Conservation (phyloP, 1,284 basidiomycete genomes). For the Ceratobasidium theobromae region DNA sequence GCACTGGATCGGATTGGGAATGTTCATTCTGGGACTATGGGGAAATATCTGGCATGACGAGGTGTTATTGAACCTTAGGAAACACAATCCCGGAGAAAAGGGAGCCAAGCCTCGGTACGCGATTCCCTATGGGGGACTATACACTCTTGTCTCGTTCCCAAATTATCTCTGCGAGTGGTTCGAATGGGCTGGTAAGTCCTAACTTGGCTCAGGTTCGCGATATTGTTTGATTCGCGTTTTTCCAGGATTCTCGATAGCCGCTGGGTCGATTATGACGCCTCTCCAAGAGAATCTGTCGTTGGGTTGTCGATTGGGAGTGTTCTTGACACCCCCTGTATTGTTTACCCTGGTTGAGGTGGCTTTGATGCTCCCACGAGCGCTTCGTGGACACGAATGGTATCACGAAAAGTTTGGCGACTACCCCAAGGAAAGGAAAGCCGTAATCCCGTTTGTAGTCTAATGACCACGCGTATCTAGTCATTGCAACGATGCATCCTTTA, state of each 20-base stretch:
- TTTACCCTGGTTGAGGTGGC: conserved; percentile 72
- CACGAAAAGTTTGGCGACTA: conserved; percentile 67
- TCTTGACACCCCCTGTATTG: conserved; percentile 66
- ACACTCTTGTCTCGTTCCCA: conserved; percentile 73
- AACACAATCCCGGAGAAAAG: conserved; percentile 39
- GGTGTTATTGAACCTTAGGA: conserved; percentile 73
- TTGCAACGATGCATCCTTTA: no score
- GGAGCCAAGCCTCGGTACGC: conserved; percentile 60
- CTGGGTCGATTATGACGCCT: conserved; percentile 11
- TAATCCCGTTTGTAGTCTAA: conserved; percentile 68
- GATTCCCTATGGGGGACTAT: conserved; percentile 81
- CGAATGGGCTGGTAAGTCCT: conserved; percentile 66
- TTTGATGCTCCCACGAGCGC: conserved; percentile 77
- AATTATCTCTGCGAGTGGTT: conserved; percentile 93
- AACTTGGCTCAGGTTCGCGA: not conserved
- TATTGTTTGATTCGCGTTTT: not conserved
- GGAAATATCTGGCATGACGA: conserved; percentile 90
- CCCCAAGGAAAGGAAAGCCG: conserved; percentile 61
- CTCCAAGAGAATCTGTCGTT: conserved; percentile 1
- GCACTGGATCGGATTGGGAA: conserved; percentile 63
- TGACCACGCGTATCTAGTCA: no score
- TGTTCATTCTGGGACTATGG: conserved; percentile 71
- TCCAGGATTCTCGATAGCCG: conserved; percentile 34
- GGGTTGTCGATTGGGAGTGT: not conserved
- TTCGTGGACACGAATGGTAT: conserved; percentile 82